Evolutionary conservation across 148 eudicot genomes (phyloP).

Genomic region (Cornus controversa): DNA sequence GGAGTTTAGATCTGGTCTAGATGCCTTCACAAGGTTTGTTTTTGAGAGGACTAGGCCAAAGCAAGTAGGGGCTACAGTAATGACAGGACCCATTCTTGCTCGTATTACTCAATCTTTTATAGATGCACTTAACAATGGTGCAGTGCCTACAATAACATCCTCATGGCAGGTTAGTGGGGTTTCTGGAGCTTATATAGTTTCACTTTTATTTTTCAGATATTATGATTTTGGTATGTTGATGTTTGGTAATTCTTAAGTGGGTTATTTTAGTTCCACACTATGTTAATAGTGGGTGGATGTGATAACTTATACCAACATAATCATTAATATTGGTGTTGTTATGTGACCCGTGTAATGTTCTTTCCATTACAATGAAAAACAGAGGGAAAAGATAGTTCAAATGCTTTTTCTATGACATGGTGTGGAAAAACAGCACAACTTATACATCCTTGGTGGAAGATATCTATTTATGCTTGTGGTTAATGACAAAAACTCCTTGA

Average conservation of each 20-base stretch:
- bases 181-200: conserved; percentile 9
- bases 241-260: background rate
- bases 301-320: background rate
- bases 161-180: conserved; percentile 82
- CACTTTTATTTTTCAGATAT: background rate
- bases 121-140: conserved; percentile 95
- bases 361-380: background rate
- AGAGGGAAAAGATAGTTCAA: background rate
- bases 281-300: background rate
- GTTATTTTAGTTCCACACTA: background rate
- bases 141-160: conserved; percentile 95
- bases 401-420: background rate
- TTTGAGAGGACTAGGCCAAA: conserved; percentile 98
- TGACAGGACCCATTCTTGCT: conserved; percentile 98
- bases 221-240: background rate
- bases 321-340: background rate
- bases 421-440: background rate
- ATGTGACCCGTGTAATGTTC: background rate
- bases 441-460: background rate
- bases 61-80: conserved; percentile 87
- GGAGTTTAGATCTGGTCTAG: conserved; percentile 86
- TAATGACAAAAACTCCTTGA: background rate
- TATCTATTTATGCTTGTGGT: background rate
- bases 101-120: conserved; percentile 88
- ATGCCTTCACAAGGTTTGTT: conserved; percentile 84